phyloP scores from a whole-genome alignment of 495 filamentous ascomycete species.

The Annulohypoxylon stygium region DNA sequence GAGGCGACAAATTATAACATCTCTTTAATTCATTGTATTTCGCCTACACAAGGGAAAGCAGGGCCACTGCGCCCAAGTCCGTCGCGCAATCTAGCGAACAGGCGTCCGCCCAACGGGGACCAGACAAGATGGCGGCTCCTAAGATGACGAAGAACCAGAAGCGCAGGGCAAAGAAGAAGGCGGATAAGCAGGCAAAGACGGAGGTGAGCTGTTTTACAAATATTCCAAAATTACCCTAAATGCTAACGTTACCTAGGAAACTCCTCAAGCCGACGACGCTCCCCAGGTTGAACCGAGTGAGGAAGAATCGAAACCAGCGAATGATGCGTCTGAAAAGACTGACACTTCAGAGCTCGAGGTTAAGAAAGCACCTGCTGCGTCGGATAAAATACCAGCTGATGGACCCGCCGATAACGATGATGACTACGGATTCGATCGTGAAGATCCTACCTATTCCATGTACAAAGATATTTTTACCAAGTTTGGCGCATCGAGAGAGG shows the following conservation, averaged over 20 bases:
- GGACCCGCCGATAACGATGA: slow-evolving; percentile 51
- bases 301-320: slow-evolving; percentile 43
- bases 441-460: slow-evolving; percentile 83
- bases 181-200: slow-evolving; percentile 73
- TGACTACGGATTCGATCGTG: slow-evolving; percentile 64
- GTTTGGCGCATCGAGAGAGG: slow-evolving; percentile 70
- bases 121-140: slow-evolving; percentile 63
- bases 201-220: slow-evolving; percentile 51
- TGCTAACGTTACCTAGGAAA: slow-evolving; percentile 39
- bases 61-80: slow-evolving; percentile 8
- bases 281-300: slow-evolving; percentile 44
- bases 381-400: slow-evolving; percentile 59
- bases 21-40: neutral
- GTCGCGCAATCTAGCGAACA: slow-evolving; percentile 23
- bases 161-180: slow-evolving; percentile 90
- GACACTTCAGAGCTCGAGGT: slow-evolving; percentile 54
- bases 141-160: slow-evolving; percentile 89
- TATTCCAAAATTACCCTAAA: slow-evolving; percentile 20
- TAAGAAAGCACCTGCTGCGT: slow-evolving; percentile 53
- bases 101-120: slow-evolving; percentile 17
- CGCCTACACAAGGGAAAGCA: neutral
- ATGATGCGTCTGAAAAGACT: slow-evolving; percentile 44
- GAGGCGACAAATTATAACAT: neutral
- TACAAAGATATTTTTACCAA: slow-evolving; percentile 84
- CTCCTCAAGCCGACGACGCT: slow-evolving; percentile 35